Evolutionary conservation across 2,329 filamentous ascomycete genomes (phyloP).

Genomic region (Fusarium citri): DNA sequence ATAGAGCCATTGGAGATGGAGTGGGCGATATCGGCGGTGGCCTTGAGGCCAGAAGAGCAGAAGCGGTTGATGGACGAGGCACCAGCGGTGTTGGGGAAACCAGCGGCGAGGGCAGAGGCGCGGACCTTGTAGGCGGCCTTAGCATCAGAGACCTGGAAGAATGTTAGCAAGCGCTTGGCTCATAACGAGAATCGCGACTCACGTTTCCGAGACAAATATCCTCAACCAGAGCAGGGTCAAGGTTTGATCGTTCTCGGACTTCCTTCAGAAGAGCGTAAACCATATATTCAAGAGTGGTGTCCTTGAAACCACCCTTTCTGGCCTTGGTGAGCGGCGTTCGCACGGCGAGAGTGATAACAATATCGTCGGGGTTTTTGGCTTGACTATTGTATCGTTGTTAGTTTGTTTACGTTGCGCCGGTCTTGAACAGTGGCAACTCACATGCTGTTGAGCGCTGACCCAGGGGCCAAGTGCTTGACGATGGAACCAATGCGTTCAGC

Average conservation of each 20-base stretch:
- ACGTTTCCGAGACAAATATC: conserved; percentile 96
- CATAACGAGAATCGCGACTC: conserved; percentile 31
- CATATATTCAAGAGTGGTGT: conserved; percentile 89
- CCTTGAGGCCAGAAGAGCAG: conserved; percentile 96
- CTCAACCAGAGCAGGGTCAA: conserved; percentile 85
- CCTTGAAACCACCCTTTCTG: conserved; percentile 93
- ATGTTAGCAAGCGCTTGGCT: conserved; percentile 1
- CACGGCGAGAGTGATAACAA: conserved; percentile 93
- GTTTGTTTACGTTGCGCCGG: not conserved
- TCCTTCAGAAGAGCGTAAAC: conserved; percentile 85
- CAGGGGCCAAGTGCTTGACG: conserved; percentile 84
- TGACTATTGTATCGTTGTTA: conserved; percentile 65
- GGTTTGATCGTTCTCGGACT: conserved; percentile 75
- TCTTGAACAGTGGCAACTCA: conserved; percentile 61
- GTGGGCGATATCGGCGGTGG: conserved; percentile 93
- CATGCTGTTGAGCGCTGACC: conserved; percentile 79
- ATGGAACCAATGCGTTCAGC: conserved; percentile 88
- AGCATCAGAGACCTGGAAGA: conserved; percentile 76
- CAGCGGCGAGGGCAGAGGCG: conserved; percentile 87
- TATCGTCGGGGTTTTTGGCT: conserved; percentile 92
- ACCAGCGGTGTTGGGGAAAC: conserved; percentile 89
- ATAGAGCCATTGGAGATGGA: conserved; percentile 84
- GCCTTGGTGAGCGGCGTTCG: conserved; percentile 91
- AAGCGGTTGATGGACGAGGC: conserved; percentile 92
- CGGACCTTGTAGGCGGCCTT: conserved; percentile 93